Conservation (phyloP, 129 eudicot species). For the Logfia minima region DNA sequence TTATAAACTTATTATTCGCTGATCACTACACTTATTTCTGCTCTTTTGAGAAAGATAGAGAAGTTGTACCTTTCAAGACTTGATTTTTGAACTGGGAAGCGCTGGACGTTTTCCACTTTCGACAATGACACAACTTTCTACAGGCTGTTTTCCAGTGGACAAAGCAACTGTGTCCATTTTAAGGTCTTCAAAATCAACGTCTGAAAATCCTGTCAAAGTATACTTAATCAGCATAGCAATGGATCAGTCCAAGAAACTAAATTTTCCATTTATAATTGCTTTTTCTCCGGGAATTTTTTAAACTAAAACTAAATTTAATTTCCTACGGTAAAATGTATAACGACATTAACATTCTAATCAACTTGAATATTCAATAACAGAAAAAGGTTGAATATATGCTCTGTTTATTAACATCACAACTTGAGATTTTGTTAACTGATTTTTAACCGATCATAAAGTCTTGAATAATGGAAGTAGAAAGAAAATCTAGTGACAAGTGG, state of each 20-base stretch:
- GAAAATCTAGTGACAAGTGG: not conserved
- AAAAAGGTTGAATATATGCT: not conserved
- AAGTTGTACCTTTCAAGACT: slow-evolving; percentile 62
- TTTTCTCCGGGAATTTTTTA: not conserved
- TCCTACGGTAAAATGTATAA: not conserved
- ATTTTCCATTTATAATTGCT: not conserved
- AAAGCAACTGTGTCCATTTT: slow-evolving; percentile 44
- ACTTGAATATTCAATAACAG: not conserved
- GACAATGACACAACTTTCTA: slow-evolving; percentile 34
- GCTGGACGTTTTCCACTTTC: slow-evolving; percentile 15
- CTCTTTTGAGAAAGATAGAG: not conserved
- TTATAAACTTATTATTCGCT: not conserved
- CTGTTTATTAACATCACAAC: not conserved
- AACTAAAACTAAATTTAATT: not conserved
- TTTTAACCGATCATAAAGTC: not conserved
- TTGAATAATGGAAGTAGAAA: slow-evolving; percentile 6
- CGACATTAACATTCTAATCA: not conserved
- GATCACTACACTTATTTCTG: not conserved
- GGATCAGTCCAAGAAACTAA: not conserved
- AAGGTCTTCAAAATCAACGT: slow-evolving; percentile 31
- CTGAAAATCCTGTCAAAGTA: slow-evolving; percentile 38
- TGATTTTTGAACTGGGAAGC: slow-evolving; percentile 37
- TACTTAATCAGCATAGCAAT: not conserved
- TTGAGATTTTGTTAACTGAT: not conserved
- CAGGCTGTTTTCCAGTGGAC: slow-evolving; percentile 12